Conservation (phyloP, 768 basidiomycete genomes). For the Auricularia heimuer region DNA sequence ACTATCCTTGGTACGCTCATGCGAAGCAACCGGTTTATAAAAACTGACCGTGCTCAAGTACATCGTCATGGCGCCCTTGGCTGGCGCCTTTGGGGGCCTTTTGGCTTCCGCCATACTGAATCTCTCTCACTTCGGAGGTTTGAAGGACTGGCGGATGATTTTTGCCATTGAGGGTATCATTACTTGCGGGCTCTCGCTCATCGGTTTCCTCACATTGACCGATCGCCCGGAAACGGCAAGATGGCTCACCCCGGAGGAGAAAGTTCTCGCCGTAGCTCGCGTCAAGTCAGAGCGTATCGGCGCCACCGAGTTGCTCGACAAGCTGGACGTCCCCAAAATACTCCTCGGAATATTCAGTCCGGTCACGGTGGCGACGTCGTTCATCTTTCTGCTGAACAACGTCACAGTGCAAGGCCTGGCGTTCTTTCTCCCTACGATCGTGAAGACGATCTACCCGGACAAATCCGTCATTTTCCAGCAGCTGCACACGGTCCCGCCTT, state of each 20-base stretch:
- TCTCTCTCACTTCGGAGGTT: neutral
- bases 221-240: neutral
- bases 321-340: neutral
- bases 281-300: neutral
- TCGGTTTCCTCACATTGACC: neutral
- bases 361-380: neutral
- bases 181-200: neutral
- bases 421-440: neutral
- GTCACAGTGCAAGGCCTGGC: neutral
- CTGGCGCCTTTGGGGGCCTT: neutral
- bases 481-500: neutral
- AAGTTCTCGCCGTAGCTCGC: neutral
- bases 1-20: neutral
- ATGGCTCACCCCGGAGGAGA: neutral
- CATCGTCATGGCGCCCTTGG: constrained; percentile 1
- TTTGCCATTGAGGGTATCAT: neutral
- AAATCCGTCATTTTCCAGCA: neutral
- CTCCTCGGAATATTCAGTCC: neutral
- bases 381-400: neutral
- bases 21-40: neutral
- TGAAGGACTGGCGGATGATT: neutral
- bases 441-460: neutral
- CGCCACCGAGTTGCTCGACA: neutral
- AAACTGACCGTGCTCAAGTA: neutral
- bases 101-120: neutral